Base-by-base conservation (phyloP, 2,329 filamentous ascomycete genomes). In the Ceratocystiopsis sp. region DNA sequence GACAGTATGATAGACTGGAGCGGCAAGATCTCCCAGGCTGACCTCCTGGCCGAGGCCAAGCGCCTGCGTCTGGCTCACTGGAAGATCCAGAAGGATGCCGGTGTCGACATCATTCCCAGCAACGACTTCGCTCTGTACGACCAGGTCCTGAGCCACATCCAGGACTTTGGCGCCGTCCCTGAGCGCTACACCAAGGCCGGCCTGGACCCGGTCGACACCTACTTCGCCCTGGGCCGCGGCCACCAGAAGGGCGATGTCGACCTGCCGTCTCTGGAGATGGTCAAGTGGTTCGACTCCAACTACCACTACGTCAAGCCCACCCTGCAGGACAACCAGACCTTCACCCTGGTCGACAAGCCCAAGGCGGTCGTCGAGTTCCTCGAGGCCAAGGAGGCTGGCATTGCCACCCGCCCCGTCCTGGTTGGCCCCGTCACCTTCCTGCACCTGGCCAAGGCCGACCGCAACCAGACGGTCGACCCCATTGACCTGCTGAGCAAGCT, bases 281-380 rank as follows among this genome's bases (percentile, higher is more conserved):
- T 98, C 58, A 98, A 98, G 76, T 98, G 91, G 91, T 98, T 98
- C 63, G 91, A 98, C 75, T 94, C 86, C 53, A 98, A 98, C 82
- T 98, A 98, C 80, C 91, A 96, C 77, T 98, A 98, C 67, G 91
- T 96, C 70, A 96, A 96, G 80, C 91, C 91, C 52, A 95, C 91
- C 50, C 78, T 98, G 54, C 86, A 95, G 69, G 80, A 95, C 70
- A 82, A 84, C 75, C 91, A 98, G 77, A 80, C 75, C 60, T 98
- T 98, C 80, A 87, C 81, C 68, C 84, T 98, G 50, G 67, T 73
- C 49, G 68, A 75, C 55, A 80, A 80, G 65, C 86, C 91, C 64
- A 98, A 98, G 81, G 86, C 91, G 55, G 84, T 98, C 53, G 71
- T 64, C 55, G 84, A 98, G 66, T 98, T 91, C 78, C 74, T 82